phyloP scores from a whole-genome alignment of 208 protist genomes.

The Wallacemonas sp. region DNA sequence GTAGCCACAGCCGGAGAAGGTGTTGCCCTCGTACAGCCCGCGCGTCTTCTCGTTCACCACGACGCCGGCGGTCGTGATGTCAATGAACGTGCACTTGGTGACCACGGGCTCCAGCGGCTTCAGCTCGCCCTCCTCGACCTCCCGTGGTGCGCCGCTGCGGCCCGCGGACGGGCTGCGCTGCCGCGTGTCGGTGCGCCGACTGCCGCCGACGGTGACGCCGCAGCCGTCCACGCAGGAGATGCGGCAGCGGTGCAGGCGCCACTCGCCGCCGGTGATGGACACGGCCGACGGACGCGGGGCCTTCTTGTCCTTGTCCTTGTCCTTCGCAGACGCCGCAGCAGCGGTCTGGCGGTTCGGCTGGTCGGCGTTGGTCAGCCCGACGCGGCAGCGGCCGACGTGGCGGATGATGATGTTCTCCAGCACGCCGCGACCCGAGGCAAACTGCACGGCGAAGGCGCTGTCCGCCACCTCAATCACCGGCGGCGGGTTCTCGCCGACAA shows the following conservation, averaged over 20 bases:
- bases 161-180: not conserved
- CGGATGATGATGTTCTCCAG: constrained; percentile 84
- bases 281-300: constrained; percentile 59
- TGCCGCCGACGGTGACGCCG: constrained; percentile 51
- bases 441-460: constrained; percentile 53
- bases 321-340: not conserved
- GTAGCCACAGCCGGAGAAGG: constrained; percentile 77
- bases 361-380: constrained; percentile 10
- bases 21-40: constrained; percentile 75
- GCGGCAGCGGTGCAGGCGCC: constrained; percentile 67
- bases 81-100: constrained; percentile 76
- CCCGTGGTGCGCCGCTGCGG: constrained; percentile 3
- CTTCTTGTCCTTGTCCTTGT: constrained; percentile 32
- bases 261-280: constrained; percentile 68
- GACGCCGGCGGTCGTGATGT: constrained; percentile 75
- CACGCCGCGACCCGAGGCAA: constrained; percentile 55
- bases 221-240: constrained; percentile 76
- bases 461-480: constrained; percentile 68
- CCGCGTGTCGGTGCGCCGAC: not conserved
- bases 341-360: not conserved
- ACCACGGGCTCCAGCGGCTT: constrained; percentile 52
- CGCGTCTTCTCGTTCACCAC: constrained; percentile 63
- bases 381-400: constrained; percentile 40
- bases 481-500: constrained; percentile 68
- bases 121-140: constrained; percentile 3